Evolutionary conservation across 768 basidiomycete genomes (phyloP), one percentile per base, ranked within the genome.

Genomic region (Tricholoma flavovirens): DNA sequence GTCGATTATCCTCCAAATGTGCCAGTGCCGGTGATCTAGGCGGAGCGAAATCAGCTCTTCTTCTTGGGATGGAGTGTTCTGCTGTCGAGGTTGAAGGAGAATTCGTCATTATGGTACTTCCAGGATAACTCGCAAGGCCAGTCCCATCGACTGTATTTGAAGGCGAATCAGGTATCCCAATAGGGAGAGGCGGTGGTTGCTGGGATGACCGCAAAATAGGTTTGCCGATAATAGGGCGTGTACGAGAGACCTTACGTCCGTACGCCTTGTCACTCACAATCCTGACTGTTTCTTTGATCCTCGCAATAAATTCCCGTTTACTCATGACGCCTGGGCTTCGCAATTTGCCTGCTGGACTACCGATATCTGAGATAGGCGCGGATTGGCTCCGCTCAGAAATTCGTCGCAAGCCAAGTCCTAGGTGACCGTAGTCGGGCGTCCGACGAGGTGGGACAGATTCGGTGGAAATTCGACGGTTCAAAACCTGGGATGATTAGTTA

Each of bases 41-140:
- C n/a, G 81, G 80, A 9, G 75, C 83, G 64, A 89, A 89, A 69
- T 89, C 88, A 0, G 83, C 77, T 57, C 87, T 76, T 49, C 86
- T 74, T 40, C 81, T 77, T 22, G 87, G 87, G 54, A 87, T 83
- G 5, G 87, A 88, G 51, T 80, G 76, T 19, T 77, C 79, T 19
- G 75, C 84, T 0, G 83, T 86, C 33, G 86, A 88, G 19, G 76
- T 77, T 9, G 86, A 86, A 6, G 85, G 85, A 2, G 86, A 87
- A 32, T 75, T 76, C 1, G 79, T 78, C 43, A 80, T 75, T 49
- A 79, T 73, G 2, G 78, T 78, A 58, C 76, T 81, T 50, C 72
- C 76, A 19, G 77, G 72, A 30, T 74, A 72, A 61, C 74, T 78
- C 19, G 66, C 65, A n/a, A 67, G 56, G 51, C 68, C 55, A 54